These are phyloP conservation scores for Lagenidium sp. DNA, from an alignment of 352 stramenopile genomes.

Conservation along the genomic window DNA sequence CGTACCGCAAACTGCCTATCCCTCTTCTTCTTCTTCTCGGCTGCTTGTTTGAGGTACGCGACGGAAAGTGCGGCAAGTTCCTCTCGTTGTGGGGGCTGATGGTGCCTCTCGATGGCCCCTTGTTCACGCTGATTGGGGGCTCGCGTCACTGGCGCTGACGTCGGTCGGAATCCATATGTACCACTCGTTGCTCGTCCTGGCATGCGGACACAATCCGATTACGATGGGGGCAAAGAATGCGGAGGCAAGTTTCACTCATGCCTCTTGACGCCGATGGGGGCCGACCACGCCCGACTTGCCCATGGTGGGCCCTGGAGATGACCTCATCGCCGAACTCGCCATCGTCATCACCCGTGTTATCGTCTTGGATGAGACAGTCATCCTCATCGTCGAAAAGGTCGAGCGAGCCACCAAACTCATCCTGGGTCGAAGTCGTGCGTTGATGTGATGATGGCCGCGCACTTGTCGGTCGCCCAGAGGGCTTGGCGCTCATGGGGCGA, in stretches of 20 bases:
- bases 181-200: too few relatives aligned
- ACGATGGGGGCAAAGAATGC: too few relatives aligned
- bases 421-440: too few relatives aligned
- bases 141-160: conserved; percentile 41
- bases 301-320: too few relatives aligned
- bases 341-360: conserved; percentile 22
- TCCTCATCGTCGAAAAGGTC: conserved; percentile 6
- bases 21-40: conserved; percentile 56
- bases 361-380: conserved; percentile 23
- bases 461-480: conserved; percentile 3
- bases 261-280: neutral
- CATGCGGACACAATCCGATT: too few relatives aligned
- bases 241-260: neutral
- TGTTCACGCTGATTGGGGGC: too few relatives aligned
- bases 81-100: too few relatives aligned
- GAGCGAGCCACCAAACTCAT: too few relatives aligned
- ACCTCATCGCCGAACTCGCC: conserved; percentile 29
- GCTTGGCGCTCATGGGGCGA: conserved; percentile 46
- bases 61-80: conserved; percentile 38
- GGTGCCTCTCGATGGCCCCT: too few relatives aligned
- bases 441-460: too few relatives aligned
- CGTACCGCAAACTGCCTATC: conserved; percentile 68
- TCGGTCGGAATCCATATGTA: conserved; percentile 34
- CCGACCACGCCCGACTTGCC: too few relatives aligned
- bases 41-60: conserved; percentile 38